Evolutionary conservation across 2,329 filamentous ascomycete genomes (phyloP).

Genomic region (Metarhizium robertsii): DNA sequence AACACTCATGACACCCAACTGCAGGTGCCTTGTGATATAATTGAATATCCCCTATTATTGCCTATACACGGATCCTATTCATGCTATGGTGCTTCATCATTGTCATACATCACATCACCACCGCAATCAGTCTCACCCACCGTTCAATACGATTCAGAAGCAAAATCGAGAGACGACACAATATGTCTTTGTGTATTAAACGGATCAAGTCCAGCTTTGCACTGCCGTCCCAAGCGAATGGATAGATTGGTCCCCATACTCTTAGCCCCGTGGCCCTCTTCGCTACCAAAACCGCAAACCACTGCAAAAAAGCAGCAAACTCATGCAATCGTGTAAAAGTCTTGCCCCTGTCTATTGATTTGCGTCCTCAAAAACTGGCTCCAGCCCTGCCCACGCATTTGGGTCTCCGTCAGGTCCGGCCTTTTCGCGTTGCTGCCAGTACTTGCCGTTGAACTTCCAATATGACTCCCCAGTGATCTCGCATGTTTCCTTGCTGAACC

Average conservation of each 20-base stretch:
- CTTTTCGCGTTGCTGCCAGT: slow-evolving; percentile 68
- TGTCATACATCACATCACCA: not conserved
- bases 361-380: slow-evolving; percentile 57
- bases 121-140: too few relatives aligned
- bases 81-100: not conserved
- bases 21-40: too few relatives aligned
- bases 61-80: too few relatives aligned
- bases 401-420: slow-evolving; percentile 50
- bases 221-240: not conserved
- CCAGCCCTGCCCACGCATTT: slow-evolving; percentile 59
- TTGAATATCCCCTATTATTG: too few relatives aligned
- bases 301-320: not conserved
- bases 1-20: too few relatives aligned
- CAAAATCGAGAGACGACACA: not conserved
- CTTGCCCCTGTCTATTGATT: slow-evolving; percentile 5
- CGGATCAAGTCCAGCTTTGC: not conserved
- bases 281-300: not conserved
- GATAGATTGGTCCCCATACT: not conserved
- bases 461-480: slow-evolving; percentile 78
- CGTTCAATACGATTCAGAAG: not conserved
- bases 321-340: not conserved
- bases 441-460: slow-evolving; percentile 83
- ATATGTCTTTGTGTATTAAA: not conserved
- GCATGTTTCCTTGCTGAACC: slow-evolving; percentile 70
- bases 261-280: not conserved